A percentile compares a stretch with the other conserved stretches of the same genome.
Evolutionary conservation across 2,329 filamentous ascomycete genomes (phyloP).

Genomic region (Magnaporthiopsis rhizophila): DNA sequence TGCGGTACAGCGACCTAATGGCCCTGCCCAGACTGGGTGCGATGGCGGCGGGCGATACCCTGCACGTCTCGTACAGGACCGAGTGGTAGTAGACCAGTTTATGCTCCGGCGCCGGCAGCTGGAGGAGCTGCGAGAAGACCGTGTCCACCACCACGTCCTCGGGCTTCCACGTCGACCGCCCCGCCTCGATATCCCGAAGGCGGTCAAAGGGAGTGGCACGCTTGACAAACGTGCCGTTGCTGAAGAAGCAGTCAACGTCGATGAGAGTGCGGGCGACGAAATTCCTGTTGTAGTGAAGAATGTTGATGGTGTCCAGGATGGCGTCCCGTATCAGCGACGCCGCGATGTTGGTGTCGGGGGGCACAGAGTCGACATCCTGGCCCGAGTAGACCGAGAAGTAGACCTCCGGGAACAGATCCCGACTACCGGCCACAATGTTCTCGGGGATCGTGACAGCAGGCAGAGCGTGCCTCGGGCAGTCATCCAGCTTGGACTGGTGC

Average conservation of each 20-base stretch:
- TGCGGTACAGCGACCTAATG: constrained; percentile 84
- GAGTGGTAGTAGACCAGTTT: constrained; percentile 97
- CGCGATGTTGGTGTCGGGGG: constrained; percentile 65
- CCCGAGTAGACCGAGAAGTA: constrained; percentile 88
- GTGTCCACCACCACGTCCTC: constrained; percentile 97
- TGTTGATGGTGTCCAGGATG: constrained; percentile 87
- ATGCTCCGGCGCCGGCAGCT: constrained; percentile 78
- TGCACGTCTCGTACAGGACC: constrained; percentile 89
- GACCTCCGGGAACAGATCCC: constrained; percentile 80
- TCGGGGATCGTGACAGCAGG: constrained; percentile 70
- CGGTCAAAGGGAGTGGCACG: constrained; percentile 89
- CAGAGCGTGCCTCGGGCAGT: constrained; percentile 65
- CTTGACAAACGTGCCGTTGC: constrained; percentile 83
- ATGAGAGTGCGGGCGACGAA: constrained; percentile 82
- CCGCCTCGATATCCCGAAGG: constrained; percentile 59
- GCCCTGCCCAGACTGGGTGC: constrained; percentile 88
- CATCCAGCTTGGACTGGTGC: constrained; percentile 49
- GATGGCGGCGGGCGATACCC: constrained; percentile 91
- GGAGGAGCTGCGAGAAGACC: constrained; percentile 90
- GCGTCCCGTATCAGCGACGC: constrained; percentile 79
- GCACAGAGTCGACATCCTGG: constrained; percentile 85
- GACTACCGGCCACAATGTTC: constrained; percentile 64
- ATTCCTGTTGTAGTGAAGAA: constrained; percentile 86
- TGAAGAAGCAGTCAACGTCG: constrained; percentile 91
- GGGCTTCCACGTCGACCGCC: constrained; percentile 83